Conservation (phyloP, 441 rosid species). For the Capsella rubella region DNA sequence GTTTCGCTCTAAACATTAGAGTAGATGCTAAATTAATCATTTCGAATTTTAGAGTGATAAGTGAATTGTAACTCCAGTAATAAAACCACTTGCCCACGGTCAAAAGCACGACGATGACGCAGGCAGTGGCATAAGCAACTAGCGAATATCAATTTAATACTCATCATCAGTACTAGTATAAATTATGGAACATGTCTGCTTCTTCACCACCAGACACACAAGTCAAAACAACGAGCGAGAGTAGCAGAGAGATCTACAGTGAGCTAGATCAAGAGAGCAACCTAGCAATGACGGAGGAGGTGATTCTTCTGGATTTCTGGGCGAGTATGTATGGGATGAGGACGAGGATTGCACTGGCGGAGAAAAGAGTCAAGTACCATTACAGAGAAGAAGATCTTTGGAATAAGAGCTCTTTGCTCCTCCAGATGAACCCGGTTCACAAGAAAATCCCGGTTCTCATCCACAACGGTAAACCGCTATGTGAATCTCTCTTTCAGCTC, state of each 20-base stretch:
- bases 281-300: slow-evolving; percentile 29
- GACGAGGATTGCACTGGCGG: slow-evolving; percentile 35
- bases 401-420: slow-evolving; percentile 18
- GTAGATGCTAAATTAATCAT: too few relatives aligned
- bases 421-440: slow-evolving; percentile 43
- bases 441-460: slow-evolving; percentile 42
- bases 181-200: neutral
- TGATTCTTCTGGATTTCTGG: slow-evolving; percentile 34
- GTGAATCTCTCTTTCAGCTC: slow-evolving; percentile 41
- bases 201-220: neutral
- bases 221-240: neutral
- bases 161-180: neutral
- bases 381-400: slow-evolving; percentile 29
- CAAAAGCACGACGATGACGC: neutral
- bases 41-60: too few relatives aligned
- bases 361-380: slow-evolving; percentile 26
- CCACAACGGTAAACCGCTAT: slow-evolving; percentile 36
- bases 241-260: neutral
- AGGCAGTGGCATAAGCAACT: neutral
- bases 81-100: neutral
- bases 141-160: neutral
- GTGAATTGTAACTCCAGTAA: too few relatives aligned
- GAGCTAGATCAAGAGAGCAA: slow-evolving; percentile 7
- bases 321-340: slow-evolving; percentile 39
- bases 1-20: too few relatives aligned